phyloP scores from a whole-genome alignment of 352 stramenopile species.

The Globisporangium paddicum region DNA sequence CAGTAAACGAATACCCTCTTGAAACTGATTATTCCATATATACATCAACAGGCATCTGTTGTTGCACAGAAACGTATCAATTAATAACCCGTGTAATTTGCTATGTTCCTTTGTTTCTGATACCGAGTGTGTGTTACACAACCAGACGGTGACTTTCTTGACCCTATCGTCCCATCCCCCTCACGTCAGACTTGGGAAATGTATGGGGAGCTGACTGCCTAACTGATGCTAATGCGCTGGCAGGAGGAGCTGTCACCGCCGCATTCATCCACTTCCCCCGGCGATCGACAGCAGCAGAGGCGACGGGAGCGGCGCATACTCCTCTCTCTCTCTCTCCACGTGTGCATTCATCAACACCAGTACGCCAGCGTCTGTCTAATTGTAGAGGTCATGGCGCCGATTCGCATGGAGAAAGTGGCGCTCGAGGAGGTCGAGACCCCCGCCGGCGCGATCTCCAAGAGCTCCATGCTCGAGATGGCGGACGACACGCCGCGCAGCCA shows the following conservation, averaged over 20 bases:
- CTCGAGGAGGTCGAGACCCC: conserved; percentile 16
- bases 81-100: too few relatives aligned
- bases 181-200: conserved; percentile 1
- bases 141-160: not conserved
- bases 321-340: not conserved
- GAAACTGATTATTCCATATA: too few relatives aligned
- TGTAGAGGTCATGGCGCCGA: conserved; percentile 11
- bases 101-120: not conserved
- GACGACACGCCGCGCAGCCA: conserved; percentile 14
- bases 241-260: not conserved
- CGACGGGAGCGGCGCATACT: not conserved
- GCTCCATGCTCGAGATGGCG: conserved; percentile 17
- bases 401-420: conserved; percentile 20
- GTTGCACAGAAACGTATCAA: too few relatives aligned
- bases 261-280: conserved; percentile 4
- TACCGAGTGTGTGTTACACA: conserved; percentile 6
- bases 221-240: not conserved
- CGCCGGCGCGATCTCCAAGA: conserved; percentile 11
- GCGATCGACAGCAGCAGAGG: not conserved
- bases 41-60: too few relatives aligned
- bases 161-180: conserved; percentile 3
- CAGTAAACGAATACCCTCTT: too few relatives aligned
- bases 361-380: too few relatives aligned
- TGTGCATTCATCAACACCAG: not conserved
- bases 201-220: not conserved